Conservation (phyloP, 73 alveolate species). For the Halteria grandinella region DNA sequence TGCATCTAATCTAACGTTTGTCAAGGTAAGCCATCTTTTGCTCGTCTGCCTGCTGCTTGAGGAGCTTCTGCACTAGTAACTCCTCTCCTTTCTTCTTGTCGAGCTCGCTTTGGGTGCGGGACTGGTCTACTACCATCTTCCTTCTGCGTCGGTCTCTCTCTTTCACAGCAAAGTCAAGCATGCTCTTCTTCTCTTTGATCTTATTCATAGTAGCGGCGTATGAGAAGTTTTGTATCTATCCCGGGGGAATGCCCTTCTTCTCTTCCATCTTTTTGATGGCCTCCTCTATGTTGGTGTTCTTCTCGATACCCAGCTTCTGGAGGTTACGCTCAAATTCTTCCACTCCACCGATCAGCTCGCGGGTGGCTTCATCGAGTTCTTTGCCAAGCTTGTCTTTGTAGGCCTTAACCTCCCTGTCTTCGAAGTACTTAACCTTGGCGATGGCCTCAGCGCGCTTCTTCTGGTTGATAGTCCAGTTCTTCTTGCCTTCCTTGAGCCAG, state of each 20-base stretch:
- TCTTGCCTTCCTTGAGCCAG: slow-evolving; percentile 68
- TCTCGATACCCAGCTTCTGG: slow-evolving; percentile 72
- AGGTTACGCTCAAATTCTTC: slow-evolving; percentile 67
- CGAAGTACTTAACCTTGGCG: slow-evolving; percentile 42
- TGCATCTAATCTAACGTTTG: slow-evolving; percentile 44
- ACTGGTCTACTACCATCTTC: slow-evolving; percentile 93
- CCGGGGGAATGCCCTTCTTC: slow-evolving; percentile 59
- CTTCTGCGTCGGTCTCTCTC: slow-evolving; percentile 97
- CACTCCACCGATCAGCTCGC: slow-evolving; percentile 56
- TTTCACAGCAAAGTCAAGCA: slow-evolving; percentile 87
- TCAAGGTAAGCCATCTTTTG: slow-evolving; percentile 39
- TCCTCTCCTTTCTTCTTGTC: slow-evolving; percentile 88
- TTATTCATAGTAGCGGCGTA: slow-evolving; percentile 86
- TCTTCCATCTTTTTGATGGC: slow-evolving; percentile 55
- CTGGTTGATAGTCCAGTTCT: slow-evolving; percentile 63
- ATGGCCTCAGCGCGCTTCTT: slow-evolving; percentile 19
- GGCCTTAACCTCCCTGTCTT: slow-evolving; percentile 45
- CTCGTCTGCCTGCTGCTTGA: slow-evolving; percentile 41
- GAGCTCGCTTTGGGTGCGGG: slow-evolving; percentile 58
- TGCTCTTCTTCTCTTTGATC: slow-evolving; percentile 83
- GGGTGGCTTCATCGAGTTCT: slow-evolving; percentile 49
- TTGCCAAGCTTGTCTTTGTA: slow-evolving; percentile 38
- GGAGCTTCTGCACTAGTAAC: slow-evolving; percentile 50
- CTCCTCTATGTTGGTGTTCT: slow-evolving; percentile 37
- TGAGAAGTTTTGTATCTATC: slow-evolving; percentile 57